Base-by-base conservation (phyloP, 352 stramenopile genomes). In the Phytophthora hibernalis region DNA sequence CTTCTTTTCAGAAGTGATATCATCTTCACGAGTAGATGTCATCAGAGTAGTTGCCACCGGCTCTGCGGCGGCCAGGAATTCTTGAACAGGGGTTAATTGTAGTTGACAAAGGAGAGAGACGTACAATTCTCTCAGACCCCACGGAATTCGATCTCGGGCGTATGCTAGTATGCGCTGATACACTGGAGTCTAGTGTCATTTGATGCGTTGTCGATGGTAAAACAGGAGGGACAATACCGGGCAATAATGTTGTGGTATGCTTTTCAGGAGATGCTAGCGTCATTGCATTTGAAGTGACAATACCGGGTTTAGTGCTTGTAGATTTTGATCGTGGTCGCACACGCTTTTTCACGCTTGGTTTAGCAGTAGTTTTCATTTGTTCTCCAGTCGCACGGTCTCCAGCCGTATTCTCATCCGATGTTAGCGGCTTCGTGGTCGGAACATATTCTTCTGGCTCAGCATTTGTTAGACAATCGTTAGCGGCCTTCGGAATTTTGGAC, bases 141-240 rank as follows among this genome's bases (percentile, higher is more conserved):
- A 68, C 5, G 6, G 67, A 70, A 5, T 68, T 68, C 20, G 61
- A 75, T 31, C 61, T 51, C 28, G 51, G 35, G 22, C 37, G 47
- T 6, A 40, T 13, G 11, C 3, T 47, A 12, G 18, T 21, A 16
- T 50, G 40, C 18, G 42, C 26, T 47, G 51, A n/a, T 16, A 0
- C 44, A 54, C 13, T 28, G 1, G 10, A 5, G 13, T 53, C 38
- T 20, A 47, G n/a, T 0, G n/a, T 5, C 18, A 30, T 33, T 40
- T 37, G 22, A 24, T 5, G 0, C 31, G n/a, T 5, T 42, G 38
- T 26, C 31, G 45, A 31, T n/a, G 21, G 13, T 40, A 24, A n/a
- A 15, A 18, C 20, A 21, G 20, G 15, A 5, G 3, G 4, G 12
- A 37, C 33, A 40, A 33, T 7, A 21, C 24, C 42, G 11, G 1